Percentiles rank a stretch among this genome's conserved stretches.
phyloP scores from a whole-genome alignment of 768 basidiomycete species.

The Suillus luteus region DNA sequence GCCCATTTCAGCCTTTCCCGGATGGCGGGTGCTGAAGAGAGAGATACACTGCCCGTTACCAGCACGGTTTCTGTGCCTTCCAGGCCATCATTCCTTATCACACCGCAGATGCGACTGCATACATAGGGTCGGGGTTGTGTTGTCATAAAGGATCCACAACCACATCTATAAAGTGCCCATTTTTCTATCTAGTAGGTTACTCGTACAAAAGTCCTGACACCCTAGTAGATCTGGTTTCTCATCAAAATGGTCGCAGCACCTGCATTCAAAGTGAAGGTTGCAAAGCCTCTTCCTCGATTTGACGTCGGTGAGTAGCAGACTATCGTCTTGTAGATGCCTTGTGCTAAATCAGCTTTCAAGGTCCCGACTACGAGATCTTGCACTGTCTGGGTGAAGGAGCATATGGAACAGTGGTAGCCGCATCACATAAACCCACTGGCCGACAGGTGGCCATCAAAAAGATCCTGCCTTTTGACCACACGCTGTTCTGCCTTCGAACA shows the following conservation, averaged over 20 bases:
- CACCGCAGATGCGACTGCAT: neutral
- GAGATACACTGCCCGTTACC: conserved; percentile 17
- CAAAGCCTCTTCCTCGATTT: conserved; percentile 73
- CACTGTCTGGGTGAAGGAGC: conserved; percentile 83
- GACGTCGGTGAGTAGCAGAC: conserved; percentile 54
- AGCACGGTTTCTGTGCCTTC: conserved; percentile 1
- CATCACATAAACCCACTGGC: conserved; percentile 78
- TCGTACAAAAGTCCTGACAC: too few relatives aligned
- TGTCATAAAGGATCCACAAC: conserved; percentile 5
- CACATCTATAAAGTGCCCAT: neutral
- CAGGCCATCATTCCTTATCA: conserved; percentile 9
- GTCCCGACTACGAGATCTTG: conserved; percentile 73
- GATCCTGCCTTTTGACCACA: conserved; percentile 92
- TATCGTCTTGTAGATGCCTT: conserved; percentile 1
- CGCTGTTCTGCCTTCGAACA: conserved; percentile 87
- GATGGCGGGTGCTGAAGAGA: neutral
- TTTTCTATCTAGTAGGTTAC: neutral
- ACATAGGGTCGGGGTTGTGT: neutral
- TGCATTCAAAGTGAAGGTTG: conserved; percentile 40
- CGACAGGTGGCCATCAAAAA: conserved; percentile 95
- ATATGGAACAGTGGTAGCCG: conserved; percentile 89
- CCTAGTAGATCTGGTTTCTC: neutral
- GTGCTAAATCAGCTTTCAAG: conserved; percentile 35
- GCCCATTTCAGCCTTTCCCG: neutral
- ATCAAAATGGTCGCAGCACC: conserved; percentile 12